A percentile compares a stretch with the other conserved stretches of the same genome.
Conservation (phyloP, 2,329 filamentous ascomycete genomes). For the Neospermospora avenae region DNA sequence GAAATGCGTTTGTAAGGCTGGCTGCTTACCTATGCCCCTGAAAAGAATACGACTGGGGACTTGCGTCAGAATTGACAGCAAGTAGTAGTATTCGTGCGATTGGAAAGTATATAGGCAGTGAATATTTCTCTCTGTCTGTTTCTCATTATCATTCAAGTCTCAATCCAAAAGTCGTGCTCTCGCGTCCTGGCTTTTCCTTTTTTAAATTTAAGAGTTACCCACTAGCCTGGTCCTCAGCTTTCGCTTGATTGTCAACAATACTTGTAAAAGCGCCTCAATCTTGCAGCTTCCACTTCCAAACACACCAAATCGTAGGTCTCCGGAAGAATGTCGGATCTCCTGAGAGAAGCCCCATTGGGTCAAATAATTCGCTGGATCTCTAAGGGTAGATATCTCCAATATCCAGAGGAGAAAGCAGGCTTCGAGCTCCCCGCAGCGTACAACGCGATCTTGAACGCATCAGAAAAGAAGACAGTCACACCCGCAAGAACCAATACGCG, state of each 20-base stretch:
- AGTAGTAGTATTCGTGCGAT: not conserved
- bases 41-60: not conserved
- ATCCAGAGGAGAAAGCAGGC: conserved; percentile 56
- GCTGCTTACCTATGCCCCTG: not conserved
- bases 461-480: conserved; percentile 8
- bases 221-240: not conserved
- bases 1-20: conserved; percentile 19
- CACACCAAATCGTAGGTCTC: not conserved
- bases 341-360: conserved; percentile 57
- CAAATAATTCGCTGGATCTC: conserved; percentile 55
- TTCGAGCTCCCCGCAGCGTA: conserved; percentile 50
- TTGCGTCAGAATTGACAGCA: not conserved
- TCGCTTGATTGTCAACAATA: not conserved
- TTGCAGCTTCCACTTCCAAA: not conserved
- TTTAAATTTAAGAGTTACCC: not conserved
- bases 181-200: too few species aligned
- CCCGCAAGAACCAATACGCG: not conserved
- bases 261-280: not conserved
- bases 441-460: conserved; percentile 29
- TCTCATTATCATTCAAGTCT: not conserved
- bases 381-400: conserved; percentile 50
- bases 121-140: not conserved
- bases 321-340: conserved; percentile 31
- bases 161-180: not conserved
- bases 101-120: not conserved